These are phyloP conservation scores for Sodiomyces alkalinus DNA, from an alignment of 2,329 filamentous ascomycete genomes.

Conservation along the genomic window DNA sequence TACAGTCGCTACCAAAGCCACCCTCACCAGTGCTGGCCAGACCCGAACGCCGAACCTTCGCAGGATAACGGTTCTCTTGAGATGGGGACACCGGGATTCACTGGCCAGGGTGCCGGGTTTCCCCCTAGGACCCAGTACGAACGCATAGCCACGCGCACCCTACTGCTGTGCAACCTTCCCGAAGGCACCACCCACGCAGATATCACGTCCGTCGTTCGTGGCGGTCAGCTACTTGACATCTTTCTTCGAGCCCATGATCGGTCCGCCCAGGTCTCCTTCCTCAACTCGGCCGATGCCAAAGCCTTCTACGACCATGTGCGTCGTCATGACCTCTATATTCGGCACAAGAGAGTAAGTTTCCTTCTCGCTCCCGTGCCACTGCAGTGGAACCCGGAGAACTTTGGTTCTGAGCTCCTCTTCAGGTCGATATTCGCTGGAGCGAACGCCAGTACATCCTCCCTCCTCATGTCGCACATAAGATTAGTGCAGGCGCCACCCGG, in stretches of 20 bases:
- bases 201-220: slow-evolving; percentile 47
- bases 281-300: slow-evolving; percentile 44
- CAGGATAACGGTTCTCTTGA: no score
- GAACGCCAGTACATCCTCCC: slow-evolving; percentile 55
- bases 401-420: not conserved
- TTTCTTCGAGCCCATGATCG: slow-evolving; percentile 44
- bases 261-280: slow-evolving; percentile 53
- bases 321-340: slow-evolving; percentile 52
- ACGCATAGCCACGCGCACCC: slow-evolving; percentile 32
- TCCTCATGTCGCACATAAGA: slow-evolving; percentile 46
- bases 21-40: no score
- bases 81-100: no score
- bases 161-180: slow-evolving; percentile 48
- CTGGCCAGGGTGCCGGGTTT: no score
- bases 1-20: no score
- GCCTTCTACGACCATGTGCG: slow-evolving; percentile 51
- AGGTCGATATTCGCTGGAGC: slow-evolving; percentile 57
- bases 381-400: not conserved
- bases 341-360: slow-evolving; percentile 45
- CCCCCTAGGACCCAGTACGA: slow-evolving; percentile 14
- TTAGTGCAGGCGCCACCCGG: slow-evolving; percentile 51
- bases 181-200: slow-evolving; percentile 50
- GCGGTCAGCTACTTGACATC: slow-evolving; percentile 56
- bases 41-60: no score
- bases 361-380: slow-evolving; percentile 1